Evolutionary conservation across 2,329 filamentous ascomycete genomes (phyloP).

Genomic region (Talaromyces verruculosus): DNA sequence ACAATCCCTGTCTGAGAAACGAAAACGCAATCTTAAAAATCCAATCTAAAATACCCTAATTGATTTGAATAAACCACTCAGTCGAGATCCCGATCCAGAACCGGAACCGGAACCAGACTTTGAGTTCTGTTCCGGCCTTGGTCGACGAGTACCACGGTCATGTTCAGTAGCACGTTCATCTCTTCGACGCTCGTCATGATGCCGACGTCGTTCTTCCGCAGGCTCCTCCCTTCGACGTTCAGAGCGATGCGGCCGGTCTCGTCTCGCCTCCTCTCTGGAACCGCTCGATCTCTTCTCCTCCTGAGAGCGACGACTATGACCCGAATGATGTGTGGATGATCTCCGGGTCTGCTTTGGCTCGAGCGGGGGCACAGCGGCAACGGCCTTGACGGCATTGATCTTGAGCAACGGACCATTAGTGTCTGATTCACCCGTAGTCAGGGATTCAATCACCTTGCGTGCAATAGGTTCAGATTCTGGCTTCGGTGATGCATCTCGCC

Average conservation of each 20-base stretch:
- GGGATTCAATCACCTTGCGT: conserved; percentile 37
- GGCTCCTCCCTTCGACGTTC: conserved; percentile 19
- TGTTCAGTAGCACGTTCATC: conserved; percentile 17
- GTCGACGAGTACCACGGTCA: conserved; percentile 13
- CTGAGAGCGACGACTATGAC: conserved; percentile 24
- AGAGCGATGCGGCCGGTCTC: conserved; percentile 20
- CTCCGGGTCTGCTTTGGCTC: conserved; percentile 15
- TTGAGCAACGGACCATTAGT: conserved; percentile 41
- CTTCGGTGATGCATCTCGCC: conserved; percentile 30
- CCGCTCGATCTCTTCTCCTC: conserved; percentile 23
- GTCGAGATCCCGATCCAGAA: conserved; percentile 11
- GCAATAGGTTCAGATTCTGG: conserved; percentile 19
- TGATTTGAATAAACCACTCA: conserved; percentile 21
- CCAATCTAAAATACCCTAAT: conserved; percentile 20
- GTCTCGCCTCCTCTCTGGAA: conserved; percentile 18
- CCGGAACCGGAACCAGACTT: conserved; percentile 15
- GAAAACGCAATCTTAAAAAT: not conserved
- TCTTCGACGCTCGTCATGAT: conserved; percentile 21
- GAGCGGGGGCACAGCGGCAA: conserved; percentile 28
- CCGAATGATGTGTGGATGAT: conserved; percentile 34
- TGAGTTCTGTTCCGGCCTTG: conserved; percentile 11
- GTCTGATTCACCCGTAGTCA: conserved; percentile 44
- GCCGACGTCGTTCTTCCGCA: conserved; percentile 18
- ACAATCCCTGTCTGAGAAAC: not conserved
- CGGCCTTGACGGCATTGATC: conserved; percentile 37